Evolutionary conservation across 2,329 filamentous ascomycete genomes (phyloP), one percentile per base, ranked within the genome.

Genomic region (Teratosphaeria nubilosa): DNA sequence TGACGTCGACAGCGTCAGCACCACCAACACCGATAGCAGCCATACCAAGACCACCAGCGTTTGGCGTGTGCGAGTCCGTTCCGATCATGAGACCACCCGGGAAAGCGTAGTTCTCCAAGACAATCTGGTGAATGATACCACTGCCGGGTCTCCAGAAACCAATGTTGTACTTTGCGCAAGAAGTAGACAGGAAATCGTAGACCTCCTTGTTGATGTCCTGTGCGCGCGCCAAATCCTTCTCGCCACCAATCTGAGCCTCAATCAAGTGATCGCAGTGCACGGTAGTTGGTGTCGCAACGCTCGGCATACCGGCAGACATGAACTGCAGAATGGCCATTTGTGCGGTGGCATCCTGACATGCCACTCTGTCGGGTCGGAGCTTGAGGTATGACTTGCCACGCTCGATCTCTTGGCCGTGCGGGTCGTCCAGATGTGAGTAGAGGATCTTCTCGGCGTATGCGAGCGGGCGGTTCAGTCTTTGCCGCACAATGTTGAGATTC

Each of bases 321-420:
- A 99, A 99, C 81, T 99, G 94, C 60, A 99, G 83, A 68, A 99
- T 96, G 65, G 94, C 94, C 94, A 99, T 99, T 83, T 99, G 94
- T 64, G 94, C 94, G 61, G 94, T 97, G 74, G 94, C 94, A 84
- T 99, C 94, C 82, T 99, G 94, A 83, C 94, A 97, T 76, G 94
- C 94, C 71, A 99, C 94, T 77, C 94, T 90, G 75, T 99, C 94
- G 59, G 94, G 94, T 66, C 94, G 89, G 68, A 99, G 86, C 82
- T 92, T 96, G 67, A 99, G 85, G 79, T 99, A 97, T 61, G 91
- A 96, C 70, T 84, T 85, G 72, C 94, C 94, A 75, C 94, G 90
- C 85, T 96, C 86, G 70, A 99, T 95, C 55, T 97, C 92, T 77
- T 97, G 92, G 68, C 86, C 87, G 71, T 97, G 89, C 58, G 94